Conservation (phyloP, 176 grass and related monocot species). For the Avena sativa region DNA sequence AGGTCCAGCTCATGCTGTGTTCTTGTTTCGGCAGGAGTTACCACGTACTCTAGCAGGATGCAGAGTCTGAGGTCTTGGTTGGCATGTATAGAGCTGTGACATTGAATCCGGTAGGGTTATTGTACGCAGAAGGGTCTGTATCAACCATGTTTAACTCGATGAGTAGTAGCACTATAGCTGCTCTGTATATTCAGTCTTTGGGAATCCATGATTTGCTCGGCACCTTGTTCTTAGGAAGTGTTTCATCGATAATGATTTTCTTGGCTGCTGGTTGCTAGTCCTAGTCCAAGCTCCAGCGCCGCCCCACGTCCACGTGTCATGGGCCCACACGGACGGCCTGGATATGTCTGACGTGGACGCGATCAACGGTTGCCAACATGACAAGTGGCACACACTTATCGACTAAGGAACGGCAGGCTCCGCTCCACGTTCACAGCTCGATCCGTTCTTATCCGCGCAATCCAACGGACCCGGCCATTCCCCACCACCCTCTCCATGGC, state of each 20-base stretch:
- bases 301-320: slow-evolving; percentile 47
- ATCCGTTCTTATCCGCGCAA: slow-evolving; percentile 68
- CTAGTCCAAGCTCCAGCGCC: slow-evolving; percentile 25
- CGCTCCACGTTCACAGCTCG: slow-evolving; percentile 46
- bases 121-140: slow-evolving; percentile 4
- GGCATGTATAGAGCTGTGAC: neutral
- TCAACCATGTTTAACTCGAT: neutral
- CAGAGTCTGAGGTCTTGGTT: neutral
- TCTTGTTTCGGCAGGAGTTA: neutral
- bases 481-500: slow-evolving; percentile 31
- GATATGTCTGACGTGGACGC: slow-evolving; percentile 45
- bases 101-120: neutral
- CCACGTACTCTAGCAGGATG: slow-evolving; percentile 29
- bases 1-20: neutral
- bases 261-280: neutral
- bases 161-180: neutral
- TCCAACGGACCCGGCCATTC: slow-evolving; percentile 59
- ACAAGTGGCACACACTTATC: slow-evolving; percentile 61
- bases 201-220: neutral
- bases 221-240: neutral
- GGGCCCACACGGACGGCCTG: slow-evolving; percentile 31
- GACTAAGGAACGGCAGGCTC: slow-evolving; percentile 44
- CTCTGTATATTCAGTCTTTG: neutral
- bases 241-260: neutral
- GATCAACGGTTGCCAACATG: neutral